These are phyloP conservation scores for Umbellularia californica DNA, from an alignment of 164 flowering plant species.

Conservation along the genomic window DNA sequence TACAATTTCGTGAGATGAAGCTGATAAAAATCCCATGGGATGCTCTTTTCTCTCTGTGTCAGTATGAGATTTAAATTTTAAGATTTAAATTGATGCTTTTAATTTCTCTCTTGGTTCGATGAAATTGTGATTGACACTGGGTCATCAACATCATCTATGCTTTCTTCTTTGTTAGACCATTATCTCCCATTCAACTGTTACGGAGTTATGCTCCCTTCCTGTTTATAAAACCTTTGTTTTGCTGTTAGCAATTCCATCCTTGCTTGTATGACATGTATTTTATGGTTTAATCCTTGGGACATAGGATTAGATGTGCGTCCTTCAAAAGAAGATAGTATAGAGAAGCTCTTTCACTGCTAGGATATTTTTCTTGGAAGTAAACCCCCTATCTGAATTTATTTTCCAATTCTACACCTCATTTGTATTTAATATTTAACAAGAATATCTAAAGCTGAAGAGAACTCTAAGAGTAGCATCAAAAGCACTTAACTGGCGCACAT, in stretches of 20 bases:
- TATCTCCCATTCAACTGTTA: not conserved
- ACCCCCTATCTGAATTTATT: not conserved
- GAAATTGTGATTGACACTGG: not conserved
- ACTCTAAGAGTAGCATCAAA: too few relatives aligned
- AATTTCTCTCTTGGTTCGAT: not conserved
- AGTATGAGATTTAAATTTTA: too few relatives aligned
- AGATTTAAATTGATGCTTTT: not conserved
- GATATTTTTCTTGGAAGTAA: not conserved
- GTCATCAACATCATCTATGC: not conserved
- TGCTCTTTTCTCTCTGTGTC: not conserved
- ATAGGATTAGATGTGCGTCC: not conserved
- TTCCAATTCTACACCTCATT: not conserved
- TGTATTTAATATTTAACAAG: not conserved
- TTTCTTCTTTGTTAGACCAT: too few relatives aligned
- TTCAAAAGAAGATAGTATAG: not conserved
- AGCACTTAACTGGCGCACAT: too few relatives aligned
- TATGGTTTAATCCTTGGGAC: not conserved
- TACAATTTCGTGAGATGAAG: too few relatives aligned
- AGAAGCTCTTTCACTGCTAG: not conserved
- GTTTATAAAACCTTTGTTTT: too few relatives aligned
- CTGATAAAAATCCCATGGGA: not conserved
- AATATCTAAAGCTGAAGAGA: too few relatives aligned
- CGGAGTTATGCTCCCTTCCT: not conserved
- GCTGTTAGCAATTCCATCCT: not conserved
- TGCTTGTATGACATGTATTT: not conserved